These are phyloP conservation scores for Choanephora cucurbitarum DNA, from an alignment of 371 early-diverging fungal genomes.

Conservation along the genomic window DNA sequence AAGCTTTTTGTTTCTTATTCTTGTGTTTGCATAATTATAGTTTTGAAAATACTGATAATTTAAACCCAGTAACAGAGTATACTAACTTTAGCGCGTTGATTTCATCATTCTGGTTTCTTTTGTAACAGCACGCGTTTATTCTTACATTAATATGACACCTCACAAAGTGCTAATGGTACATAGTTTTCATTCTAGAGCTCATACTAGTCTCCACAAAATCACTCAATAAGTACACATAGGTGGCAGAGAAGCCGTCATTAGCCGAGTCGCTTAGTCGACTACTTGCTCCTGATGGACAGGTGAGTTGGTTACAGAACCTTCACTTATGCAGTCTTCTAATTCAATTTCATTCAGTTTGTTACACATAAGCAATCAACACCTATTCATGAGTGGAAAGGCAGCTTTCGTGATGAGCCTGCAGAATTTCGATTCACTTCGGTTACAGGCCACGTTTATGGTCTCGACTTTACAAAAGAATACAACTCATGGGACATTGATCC, in stretches of 20 bases:
- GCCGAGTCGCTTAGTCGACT: slow-evolving; percentile 66
- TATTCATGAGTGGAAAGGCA: slow-evolving; percentile 51
- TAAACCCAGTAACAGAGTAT: no score
- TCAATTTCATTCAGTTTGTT: slow-evolving; percentile 22
- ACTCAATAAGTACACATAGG: slow-evolving; percentile 16
- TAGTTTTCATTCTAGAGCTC: not conserved
- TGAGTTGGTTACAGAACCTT: slow-evolving; percentile 21
- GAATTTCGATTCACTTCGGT: slow-evolving; percentile 50
- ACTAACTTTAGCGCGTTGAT: no score
- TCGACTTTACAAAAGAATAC: slow-evolving; percentile 50
- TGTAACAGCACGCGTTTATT: no score
- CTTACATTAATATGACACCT: slow-evolving; percentile 23
- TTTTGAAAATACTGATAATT: no score
- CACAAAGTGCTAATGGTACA: slow-evolving; percentile 25
- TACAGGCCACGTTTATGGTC: slow-evolving; percentile 46
- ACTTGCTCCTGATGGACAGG: slow-evolving; percentile 50
- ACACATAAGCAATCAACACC: slow-evolving; percentile 42
- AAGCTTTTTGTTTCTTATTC: no score
- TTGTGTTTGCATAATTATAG: no score
- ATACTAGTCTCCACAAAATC: no score
- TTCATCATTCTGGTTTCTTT: no score
- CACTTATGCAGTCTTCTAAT: not conserved
- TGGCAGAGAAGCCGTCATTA: slow-evolving; percentile 81
- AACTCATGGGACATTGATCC: slow-evolving; percentile 59
- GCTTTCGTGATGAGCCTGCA: slow-evolving; percentile 37